Base-by-base conservation (phyloP, 768 basidiomycete genomes). In the Tylopilus balloui region DNA sequence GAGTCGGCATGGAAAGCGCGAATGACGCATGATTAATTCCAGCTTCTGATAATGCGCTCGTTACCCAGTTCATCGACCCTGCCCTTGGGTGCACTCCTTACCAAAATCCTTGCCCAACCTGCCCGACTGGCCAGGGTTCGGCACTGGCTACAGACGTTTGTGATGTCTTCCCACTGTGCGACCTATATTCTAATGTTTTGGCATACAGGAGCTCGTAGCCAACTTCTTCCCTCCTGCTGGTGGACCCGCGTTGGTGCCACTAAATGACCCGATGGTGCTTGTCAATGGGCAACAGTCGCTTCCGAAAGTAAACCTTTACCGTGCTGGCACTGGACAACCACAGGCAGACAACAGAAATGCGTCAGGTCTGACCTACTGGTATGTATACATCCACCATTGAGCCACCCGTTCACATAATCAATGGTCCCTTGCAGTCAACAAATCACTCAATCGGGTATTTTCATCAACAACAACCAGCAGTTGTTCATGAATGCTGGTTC, bases 21-120 rank as follows among this genome's bases (percentile, higher is more conserved):
- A n/a, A 50, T 45, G 37, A 37, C 10, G 4, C 2, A 39, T n/a
- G 21, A 3, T 15, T 32, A n/a, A 13, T 40, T 21, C 38, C 20
- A 63, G 62, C 61, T 37, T 63, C 62, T 17, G 63, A 63, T 38
- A 65, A 63, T 37, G 51, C 53, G 6, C 61, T 63, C 15, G 25
- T 63, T 8, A 63, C 53, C n/a, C 13, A 54, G n/a, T 63, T 53
- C 53, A 46, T 63, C 12, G 53, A 65, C 44, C 63, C 62, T 27
- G 21, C 62, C 2, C 61, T 63, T 20, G 61, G 61, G 9, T 63
- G 62, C 36, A 6, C 55, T 27, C 48, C 58, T 25, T 63, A 45
- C 35, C 58, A 65, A 47, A 65, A 65, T 21, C 50, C 63, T 28
- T 65, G 63, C 36, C 36, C 53, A 15, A 63, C 62, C 3, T 63